These are phyloP conservation scores for Aureobasidium sp. DNA, from an alignment of 2,329 filamentous ascomycete genomes.

Conservation along the genomic window DNA sequence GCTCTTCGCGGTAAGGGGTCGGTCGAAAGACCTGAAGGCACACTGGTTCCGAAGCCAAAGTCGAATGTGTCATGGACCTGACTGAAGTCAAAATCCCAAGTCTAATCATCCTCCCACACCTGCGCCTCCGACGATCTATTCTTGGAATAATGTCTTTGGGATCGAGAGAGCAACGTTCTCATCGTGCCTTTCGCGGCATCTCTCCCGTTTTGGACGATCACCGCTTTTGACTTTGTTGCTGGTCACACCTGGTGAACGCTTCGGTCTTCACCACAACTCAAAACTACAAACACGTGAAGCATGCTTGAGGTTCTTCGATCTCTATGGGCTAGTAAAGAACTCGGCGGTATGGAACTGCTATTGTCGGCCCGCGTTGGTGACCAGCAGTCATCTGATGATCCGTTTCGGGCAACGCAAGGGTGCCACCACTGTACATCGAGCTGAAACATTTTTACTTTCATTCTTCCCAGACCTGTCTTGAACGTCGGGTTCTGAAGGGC, in stretches of 20 bases:
- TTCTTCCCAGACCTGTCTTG: background rate
- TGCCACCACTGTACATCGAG: background rate
- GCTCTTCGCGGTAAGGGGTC: background rate
- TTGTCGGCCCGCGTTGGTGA: background rate
- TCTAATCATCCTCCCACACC: background rate
- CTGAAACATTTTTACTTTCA: background rate
- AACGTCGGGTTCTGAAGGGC: background rate
- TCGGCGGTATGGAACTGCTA: background rate
- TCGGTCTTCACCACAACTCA: background rate
- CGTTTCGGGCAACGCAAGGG: background rate
- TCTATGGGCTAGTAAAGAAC: background rate
- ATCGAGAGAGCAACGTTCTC: background rate
- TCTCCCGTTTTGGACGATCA: background rate
- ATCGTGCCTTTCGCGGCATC: background rate
- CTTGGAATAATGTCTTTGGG: background rate
- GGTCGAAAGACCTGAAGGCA: background rate
- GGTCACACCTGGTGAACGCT: background rate
- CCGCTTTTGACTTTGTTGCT: background rate
- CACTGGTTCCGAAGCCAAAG: background rate
- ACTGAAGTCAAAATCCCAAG: background rate
- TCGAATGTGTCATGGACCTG: slow-evolving; percentile 1
- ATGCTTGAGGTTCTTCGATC: background rate
- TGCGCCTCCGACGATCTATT: background rate
- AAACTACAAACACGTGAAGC: background rate
- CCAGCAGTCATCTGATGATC: background rate